These are phyloP conservation scores for Suillus spraguei DNA, from an alignment of 768 basidiomycete species.

Conservation along the genomic window DNA sequence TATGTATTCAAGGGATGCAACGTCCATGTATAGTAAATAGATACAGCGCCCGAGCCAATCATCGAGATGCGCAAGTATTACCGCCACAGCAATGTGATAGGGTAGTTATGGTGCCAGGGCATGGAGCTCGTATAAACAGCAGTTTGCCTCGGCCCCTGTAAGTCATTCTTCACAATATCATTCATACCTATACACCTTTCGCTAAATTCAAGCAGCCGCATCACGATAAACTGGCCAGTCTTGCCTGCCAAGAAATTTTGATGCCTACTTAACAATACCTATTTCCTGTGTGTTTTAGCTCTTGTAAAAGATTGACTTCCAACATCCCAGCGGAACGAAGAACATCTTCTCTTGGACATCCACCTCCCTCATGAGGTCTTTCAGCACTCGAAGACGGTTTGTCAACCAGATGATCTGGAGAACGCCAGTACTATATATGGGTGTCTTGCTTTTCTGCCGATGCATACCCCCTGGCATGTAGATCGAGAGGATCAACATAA, in stretches of 20 bases:
- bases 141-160: background rate
- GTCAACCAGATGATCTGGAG: conserved; percentile 19
- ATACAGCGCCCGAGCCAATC: background rate
- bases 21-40: too few relatives aligned
- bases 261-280: background rate
- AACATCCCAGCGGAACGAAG: conserved; percentile 18
- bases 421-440: conserved; percentile 12
- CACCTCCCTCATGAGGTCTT: conserved; percentile 7
- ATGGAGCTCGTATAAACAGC: background rate
- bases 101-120: too few relatives aligned
- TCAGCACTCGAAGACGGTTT: conserved; percentile 11
- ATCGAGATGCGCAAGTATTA: background rate
- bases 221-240: background rate
- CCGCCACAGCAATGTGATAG: background rate
- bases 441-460: background rate
- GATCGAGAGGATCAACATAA: conserved; percentile 2
- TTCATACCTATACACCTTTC: background rate
- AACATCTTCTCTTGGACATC: conserved; percentile 1
- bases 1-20: too few relatives aligned
- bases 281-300: background rate
- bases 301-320: conserved; percentile 2
- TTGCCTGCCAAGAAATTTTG: background rate
- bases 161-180: background rate
- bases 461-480: conserved; percentile 2
- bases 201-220: background rate